Percentiles rank a stretch among this genome's conserved stretches.
phyloP scores from a whole-genome alignment of 169 alveolate species.

The Plasmodium fragile region DNA sequence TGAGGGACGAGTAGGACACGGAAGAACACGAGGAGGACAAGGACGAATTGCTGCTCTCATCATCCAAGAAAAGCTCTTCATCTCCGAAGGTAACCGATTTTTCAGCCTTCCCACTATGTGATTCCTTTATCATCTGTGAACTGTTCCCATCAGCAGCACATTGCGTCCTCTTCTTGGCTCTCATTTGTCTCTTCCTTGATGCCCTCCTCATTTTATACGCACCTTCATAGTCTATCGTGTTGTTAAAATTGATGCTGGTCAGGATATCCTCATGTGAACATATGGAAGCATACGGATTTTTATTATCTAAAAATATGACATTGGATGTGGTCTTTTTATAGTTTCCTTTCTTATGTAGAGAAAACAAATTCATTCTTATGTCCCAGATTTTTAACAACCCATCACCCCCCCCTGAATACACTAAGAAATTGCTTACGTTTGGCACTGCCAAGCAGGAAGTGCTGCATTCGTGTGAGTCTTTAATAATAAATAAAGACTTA shows the following conservation, averaged over 20 bases:
- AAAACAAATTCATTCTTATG: conserved; percentile 75
- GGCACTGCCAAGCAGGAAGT: conserved; percentile 64
- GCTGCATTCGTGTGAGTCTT: conserved; percentile 52
- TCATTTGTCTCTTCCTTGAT: background rate
- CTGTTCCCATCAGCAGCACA: background rate
- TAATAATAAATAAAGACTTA: conserved; percentile 40
- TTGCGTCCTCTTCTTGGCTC: background rate
- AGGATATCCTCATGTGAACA: conserved; percentile 69
- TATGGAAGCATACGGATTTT: conserved; percentile 72
- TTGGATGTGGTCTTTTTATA: background rate
- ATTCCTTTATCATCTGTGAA: background rate
- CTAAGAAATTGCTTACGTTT: conserved; percentile 62
- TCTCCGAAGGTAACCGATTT: background rate
- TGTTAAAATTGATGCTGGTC: conserved; percentile 69
- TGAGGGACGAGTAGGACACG: conserved; percentile 25
- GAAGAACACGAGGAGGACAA: conserved; percentile 30
- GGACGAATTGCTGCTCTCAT: conserved; percentile 1
- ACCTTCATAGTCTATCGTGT: conserved; percentile 30
- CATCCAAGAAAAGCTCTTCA: background rate
- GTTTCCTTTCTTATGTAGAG: background rate
- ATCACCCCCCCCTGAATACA: conserved; percentile 86
- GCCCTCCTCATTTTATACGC: conserved; percentile 18
- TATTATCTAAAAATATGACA: conserved; percentile 16
- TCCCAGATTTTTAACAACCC: conserved; percentile 86
- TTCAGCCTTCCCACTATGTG: background rate